Base-by-base conservation (phyloP, 2,329 filamentous ascomycete genomes). In the Torrubiella hemipterigena region DNA sequence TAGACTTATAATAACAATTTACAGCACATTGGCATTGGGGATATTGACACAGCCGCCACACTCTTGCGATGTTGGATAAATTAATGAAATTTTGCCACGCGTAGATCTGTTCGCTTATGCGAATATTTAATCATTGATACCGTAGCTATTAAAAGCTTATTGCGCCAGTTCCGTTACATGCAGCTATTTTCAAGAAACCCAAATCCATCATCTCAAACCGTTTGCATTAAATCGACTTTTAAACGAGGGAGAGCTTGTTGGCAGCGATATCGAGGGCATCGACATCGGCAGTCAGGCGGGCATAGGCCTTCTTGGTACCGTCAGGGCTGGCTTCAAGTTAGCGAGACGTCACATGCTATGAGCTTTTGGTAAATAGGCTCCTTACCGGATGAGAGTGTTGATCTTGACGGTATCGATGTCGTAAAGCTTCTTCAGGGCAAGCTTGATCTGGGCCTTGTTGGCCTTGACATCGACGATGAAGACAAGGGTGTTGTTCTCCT, bases 381-480 rank as follows among this genome's bases (percentile, higher is more conserved):
- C n/a, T 37, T 77, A 89, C 82, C 87, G 82, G 73, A 98, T 87
- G 50, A 98, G 77, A 50, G 91, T 98, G 80, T 98, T 98, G 74
- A 98, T 86, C 82, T 96, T 96, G 69, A 96, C 71, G 51, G 77
- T 82, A 58, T 95, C 89, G 48, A 98, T 91, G 63, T 96, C 91
- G 66, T 98, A 98, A 49, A 96, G 81, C 80, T 91, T 94, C 86
- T 96, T 98, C 49, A 98, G 72, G 43, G 89, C 83, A 54, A 77
- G 73, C 77, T 95, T 95, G 72, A 98, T 98, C 73, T 98, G 91
- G 60, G 86, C 79, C 84, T 98, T 98, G 80, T 98, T 98, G 64
- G 89, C 79, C 81, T 93, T 93, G 64, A 89, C 69, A 51, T 95
- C 82, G 57, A 93, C 85, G 51, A 94, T 93, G 76, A 95, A 95